A percentile compares a stretch with the other conserved stretches of the same genome.
phyloP scores from a whole-genome alignment of 1,284 basidiomycete species.

The Anthracocystis walkeri region DNA sequence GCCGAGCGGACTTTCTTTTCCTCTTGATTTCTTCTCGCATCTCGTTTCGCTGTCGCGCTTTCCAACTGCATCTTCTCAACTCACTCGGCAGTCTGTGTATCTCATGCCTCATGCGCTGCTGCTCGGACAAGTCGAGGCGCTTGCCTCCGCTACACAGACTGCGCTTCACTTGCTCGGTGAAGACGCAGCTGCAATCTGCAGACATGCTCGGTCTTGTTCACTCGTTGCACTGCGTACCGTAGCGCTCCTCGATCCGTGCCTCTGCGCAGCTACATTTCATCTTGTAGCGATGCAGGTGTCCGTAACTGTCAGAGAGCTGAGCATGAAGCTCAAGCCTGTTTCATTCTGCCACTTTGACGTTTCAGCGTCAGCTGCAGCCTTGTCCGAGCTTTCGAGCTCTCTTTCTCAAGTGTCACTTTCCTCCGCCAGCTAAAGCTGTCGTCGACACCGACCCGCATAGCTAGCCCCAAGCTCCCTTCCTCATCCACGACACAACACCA shows the following conservation, averaged over 20 bases:
- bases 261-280: no score
- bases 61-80: background rate
- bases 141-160: background rate
- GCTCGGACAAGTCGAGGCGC: conserved; percentile 15
- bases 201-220: background rate
- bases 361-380: conserved; percentile 22
- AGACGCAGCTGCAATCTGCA: conserved; percentile 5
- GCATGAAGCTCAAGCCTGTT: background rate
- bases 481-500: background rate
- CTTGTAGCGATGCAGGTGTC: background rate
- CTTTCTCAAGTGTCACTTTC: conserved; percentile 1
- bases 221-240: no score
- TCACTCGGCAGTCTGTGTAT: no score
- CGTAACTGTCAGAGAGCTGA: background rate
- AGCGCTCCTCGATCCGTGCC: no score
- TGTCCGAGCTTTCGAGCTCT: conserved; percentile 36
- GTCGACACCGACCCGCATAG: conserved; percentile 42
- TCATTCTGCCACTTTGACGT: background rate
- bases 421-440: conserved; percentile 2
- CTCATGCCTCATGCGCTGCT: no score
- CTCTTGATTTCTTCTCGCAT: conserved; percentile 3
- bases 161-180: conserved; percentile 7
- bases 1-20: conserved; percentile 29
- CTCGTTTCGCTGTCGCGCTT: background rate
- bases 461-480: conserved; percentile 31